Conservation (phyloP, 2,329 filamentous ascomycete genomes). For the Trichoderma guizhouense region DNA sequence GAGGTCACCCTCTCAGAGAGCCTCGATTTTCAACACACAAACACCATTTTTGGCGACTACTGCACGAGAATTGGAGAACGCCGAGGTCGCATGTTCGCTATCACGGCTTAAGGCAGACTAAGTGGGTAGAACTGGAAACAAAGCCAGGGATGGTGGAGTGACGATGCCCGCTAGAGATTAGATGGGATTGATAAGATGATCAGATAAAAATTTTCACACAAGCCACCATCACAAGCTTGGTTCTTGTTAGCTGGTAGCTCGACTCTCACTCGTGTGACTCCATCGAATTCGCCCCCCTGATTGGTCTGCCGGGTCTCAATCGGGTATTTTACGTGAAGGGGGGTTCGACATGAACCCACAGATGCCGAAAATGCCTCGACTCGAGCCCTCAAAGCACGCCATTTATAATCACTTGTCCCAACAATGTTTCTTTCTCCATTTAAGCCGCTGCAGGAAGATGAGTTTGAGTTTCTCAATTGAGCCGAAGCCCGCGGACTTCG, state of each 20-base stretch:
- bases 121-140: slow-evolving; percentile 6
- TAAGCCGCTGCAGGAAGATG: background rate
- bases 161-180: slow-evolving; percentile 9
- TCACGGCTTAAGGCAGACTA: background rate
- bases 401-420: slow-evolving; percentile 11
- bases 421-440: background rate
- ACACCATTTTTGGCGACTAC: background rate
- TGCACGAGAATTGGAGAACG: background rate
- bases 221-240: background rate
- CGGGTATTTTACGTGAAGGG: background rate
- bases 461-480: slow-evolving; percentile 2
- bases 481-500: background rate
- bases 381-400: slow-evolving; percentile 4
- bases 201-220: slow-evolving; percentile 19
- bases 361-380: slow-evolving; percentile 12
- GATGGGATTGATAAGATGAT: slow-evolving; percentile 21
- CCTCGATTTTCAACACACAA: background rate
- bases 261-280: background rate
- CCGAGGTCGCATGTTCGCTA: slow-evolving; percentile 8
- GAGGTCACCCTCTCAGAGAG: background rate
- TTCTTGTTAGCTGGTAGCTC: background rate
- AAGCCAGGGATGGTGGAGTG: background rate
- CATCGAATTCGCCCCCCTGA: background rate
- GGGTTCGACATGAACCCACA: background rate
- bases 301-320: slow-evolving; percentile 2